A percentile compares a stretch with the other conserved stretches of the same genome.
These are phyloP conservation scores for Penicillium sp. DNA, from an alignment of 2,329 filamentous ascomycete genomes.

Conservation along the genomic window DNA sequence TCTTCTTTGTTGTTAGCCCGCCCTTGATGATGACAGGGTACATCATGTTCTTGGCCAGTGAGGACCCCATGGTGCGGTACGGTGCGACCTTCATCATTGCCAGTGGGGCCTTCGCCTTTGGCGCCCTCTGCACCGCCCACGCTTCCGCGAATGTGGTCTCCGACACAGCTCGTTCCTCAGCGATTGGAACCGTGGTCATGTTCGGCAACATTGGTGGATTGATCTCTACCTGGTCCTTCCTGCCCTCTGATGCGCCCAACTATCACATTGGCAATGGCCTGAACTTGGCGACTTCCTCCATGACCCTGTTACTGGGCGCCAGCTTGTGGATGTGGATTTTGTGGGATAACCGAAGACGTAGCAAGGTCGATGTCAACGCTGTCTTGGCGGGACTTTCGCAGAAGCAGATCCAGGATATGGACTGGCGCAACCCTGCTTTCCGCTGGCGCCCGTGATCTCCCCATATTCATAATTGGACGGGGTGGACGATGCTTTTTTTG, in stretches of 20 bases:
- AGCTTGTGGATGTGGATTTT: constrained; percentile 63
- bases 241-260: constrained; percentile 65
- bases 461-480: no score
- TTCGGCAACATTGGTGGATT: constrained; percentile 73
- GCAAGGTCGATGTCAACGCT: constrained; percentile 57
- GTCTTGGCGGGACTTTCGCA: constrained; percentile 59
- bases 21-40: constrained; percentile 71
- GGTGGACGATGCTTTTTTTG: neutral
- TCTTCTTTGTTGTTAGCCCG: constrained; percentile 63
- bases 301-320: constrained; percentile 57
- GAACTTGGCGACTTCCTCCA: constrained; percentile 66
- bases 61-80: constrained; percentile 60
- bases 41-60: constrained; percentile 68
- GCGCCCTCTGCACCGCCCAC: constrained; percentile 68
- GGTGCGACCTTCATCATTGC: constrained; percentile 72
- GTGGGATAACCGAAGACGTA: constrained; percentile 63
- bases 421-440: constrained; percentile 69
- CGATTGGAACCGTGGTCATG: constrained; percentile 71
- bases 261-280: constrained; percentile 73
- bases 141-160: constrained; percentile 71
- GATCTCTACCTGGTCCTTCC: constrained; percentile 67
- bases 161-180: constrained; percentile 69
- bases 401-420: constrained; percentile 62
- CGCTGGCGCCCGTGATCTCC: constrained; percentile 55
- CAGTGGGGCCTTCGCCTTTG: constrained; percentile 65